phyloP scores from a whole-genome alignment of 1,284 basidiomycete genomes.

The Ustilago esculenta region DNA sequence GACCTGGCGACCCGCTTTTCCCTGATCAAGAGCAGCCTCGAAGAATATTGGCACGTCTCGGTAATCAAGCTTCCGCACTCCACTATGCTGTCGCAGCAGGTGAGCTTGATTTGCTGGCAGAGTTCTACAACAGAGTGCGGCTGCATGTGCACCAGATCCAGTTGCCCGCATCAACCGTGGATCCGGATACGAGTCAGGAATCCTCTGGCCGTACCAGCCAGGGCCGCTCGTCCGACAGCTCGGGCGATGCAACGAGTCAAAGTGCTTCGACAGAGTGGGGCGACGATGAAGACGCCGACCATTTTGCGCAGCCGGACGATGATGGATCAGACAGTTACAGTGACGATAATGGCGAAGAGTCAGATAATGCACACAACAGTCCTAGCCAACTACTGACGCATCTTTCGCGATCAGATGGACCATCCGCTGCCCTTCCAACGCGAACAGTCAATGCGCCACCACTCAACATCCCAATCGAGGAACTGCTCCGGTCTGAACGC shows the following conservation, averaged over 20 bases:
- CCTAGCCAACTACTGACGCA: no score
- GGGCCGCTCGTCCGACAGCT: conserved; percentile 13
- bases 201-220: conserved; percentile 16
- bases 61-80: conserved; percentile 1
- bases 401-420: no score
- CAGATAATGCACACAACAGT: not conserved
- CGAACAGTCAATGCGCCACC: conserved; percentile 22
- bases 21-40: not conserved
- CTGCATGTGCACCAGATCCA: not conserved
- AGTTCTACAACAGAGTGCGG: conserved; percentile 18
- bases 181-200: conserved; percentile 26
- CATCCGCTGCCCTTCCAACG: not conserved
- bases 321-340: not conserved
- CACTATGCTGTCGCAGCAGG: conserved; percentile 3
- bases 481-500: conserved; percentile 26
- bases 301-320: not conserved
- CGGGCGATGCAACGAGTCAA: not conserved
- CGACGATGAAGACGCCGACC: conserved; percentile 1
- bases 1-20: conserved; percentile 1
- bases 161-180: not conserved
- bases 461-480: conserved; percentile 47
- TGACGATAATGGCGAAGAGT: conserved; percentile 9
- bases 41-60: not conserved
- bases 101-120: conserved; percentile 25
- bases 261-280: conserved; percentile 1